Conservation (phyloP, 2,329 filamentous ascomycete genomes). For the Rutstroemia sp. region DNA sequence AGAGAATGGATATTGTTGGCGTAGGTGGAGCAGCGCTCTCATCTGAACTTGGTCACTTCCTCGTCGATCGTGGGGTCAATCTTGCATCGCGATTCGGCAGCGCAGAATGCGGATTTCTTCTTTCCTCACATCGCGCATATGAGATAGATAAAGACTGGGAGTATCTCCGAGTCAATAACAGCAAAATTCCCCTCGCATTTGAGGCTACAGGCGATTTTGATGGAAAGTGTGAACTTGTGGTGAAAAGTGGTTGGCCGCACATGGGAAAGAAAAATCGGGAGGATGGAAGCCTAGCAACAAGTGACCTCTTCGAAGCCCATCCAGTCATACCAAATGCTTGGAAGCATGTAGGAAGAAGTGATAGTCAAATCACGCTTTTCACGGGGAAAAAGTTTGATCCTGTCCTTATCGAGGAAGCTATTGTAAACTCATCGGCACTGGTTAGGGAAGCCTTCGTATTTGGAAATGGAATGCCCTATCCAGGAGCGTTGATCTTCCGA, state of each 20-base stretch:
- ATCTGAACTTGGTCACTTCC: conserved; percentile 41
- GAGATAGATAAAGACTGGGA: conserved; percentile 45
- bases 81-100: conserved; percentile 58
- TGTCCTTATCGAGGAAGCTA: conserved; percentile 47
- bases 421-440: conserved; percentile 36
- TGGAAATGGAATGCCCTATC: conserved; percentile 47
- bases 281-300: conserved; percentile 51
- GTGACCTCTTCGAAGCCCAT: conserved; percentile 55
- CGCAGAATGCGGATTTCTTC: conserved; percentile 57
- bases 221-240: conserved; percentile 44
- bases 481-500: conserved; percentile 49
- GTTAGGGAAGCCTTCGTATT: conserved; percentile 53
- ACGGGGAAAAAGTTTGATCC: conserved; percentile 46
- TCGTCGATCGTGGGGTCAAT: conserved; percentile 44
- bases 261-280: conserved; percentile 49
- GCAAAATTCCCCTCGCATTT: too few relatives aligned
- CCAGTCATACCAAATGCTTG: conserved; percentile 44
- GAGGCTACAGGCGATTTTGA: conserved; percentile 13
- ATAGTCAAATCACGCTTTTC: conserved; percentile 53
- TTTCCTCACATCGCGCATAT: conserved; percentile 54
- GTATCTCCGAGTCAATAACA: conserved; percentile 38
- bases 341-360: conserved; percentile 54
- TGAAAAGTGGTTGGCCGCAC: conserved; percentile 50
- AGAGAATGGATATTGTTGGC: conserved; percentile 51
- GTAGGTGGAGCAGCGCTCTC: conserved; percentile 56